Base-by-base conservation (phyloP, 2,329 filamentous ascomycete genomes). In the Aphanocladium album region DNA sequence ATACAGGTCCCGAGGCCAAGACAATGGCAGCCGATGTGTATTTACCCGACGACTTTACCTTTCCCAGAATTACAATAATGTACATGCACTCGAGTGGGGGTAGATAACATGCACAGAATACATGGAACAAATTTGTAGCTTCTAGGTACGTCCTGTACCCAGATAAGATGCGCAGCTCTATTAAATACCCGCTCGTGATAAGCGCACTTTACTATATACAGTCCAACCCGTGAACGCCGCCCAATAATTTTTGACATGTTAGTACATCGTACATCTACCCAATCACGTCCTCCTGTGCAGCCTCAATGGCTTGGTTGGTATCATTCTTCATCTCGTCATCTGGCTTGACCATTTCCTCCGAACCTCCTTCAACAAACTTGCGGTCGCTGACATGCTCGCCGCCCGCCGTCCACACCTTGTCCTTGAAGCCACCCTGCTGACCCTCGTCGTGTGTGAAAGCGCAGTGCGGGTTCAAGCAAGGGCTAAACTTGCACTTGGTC, bases 361-460 rank as follows among this genome's bases (percentile, higher is more conserved):
- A 77, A 6, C 77, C 82, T 52, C 90, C 88, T 61, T 91, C 86
- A 55, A 93, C 86, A 76, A 96, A 97, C 71, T 90, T 93, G 68
- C 93, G 83, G 74, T 96, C 91, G 70, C 91, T 96, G 54, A 96
- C 87, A 72, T 96, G 91, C 61, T 84, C 79, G n/a, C 82, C 84
- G 12, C 82, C 83, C 3, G 91, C 84, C 19, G 88, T 92, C 93
- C 93, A 98, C 30, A 96, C 91, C 77, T 96, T 97, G 73, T 96
- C 91, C 63, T 88, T 84, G 75, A 92, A 93, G 16, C 84, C 85
- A 55, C 90, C 91, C 67, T 90, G 86, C 78, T 99, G 95, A 14
- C 93, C 95, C 59, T 96, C 91, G 45, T 87, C 89, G 74, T 99
- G 95, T 74, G 92, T 92, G 78, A 91, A 98, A 5, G 87, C 82